phyloP scores from a whole-genome alignment of 1,139 yeast genomes.

The Zygoascus sp. region DNA sequence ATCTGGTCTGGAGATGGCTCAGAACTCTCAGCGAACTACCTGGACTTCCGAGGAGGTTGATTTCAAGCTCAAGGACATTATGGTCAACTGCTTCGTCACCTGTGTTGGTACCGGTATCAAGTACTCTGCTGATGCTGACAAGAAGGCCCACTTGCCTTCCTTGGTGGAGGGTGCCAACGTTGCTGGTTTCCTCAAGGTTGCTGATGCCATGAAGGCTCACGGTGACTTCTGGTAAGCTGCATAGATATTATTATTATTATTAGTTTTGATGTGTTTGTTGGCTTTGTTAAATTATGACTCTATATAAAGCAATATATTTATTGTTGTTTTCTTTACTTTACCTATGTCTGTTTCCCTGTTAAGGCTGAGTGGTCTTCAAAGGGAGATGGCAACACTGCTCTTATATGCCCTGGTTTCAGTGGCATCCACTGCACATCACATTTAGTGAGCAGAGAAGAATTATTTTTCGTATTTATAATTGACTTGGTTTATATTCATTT shows the following conservation, averaged over 20 bases:
- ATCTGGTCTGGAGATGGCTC: slow-evolving; percentile 98
- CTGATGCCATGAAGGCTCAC: slow-evolving; percentile 96
- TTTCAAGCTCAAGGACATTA: slow-evolving; percentile 77
- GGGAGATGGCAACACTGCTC: too few species aligned
- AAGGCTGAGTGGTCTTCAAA: too few species aligned
- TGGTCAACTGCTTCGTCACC: slow-evolving; percentile 89
- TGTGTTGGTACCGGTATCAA: slow-evolving; percentile 83
- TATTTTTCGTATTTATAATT: too few species aligned
- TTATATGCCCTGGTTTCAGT: too few species aligned
- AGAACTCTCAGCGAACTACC: slow-evolving; percentile 87
- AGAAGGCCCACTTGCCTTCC: slow-evolving; percentile 71
- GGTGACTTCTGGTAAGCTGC: slow-evolving; percentile 62
- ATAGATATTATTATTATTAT: slow-evolving; percentile 6
- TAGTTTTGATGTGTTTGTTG: background rate
- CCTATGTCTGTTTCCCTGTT: background rate
- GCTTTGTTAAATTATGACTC: background rate
- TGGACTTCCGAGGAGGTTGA: slow-evolving; percentile 93
- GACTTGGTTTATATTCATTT: too few species aligned
- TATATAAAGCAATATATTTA: background rate
- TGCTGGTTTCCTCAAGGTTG: slow-evolving; percentile 98
- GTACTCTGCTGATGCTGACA: slow-evolving; percentile 74
- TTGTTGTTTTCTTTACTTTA: background rate
- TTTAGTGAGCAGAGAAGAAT: too few species aligned
- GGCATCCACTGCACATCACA: too few species aligned
- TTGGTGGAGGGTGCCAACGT: slow-evolving; percentile 98